Conservation (phyloP, 2,329 filamentous ascomycete species). For the Colletotrichum sp. region DNA sequence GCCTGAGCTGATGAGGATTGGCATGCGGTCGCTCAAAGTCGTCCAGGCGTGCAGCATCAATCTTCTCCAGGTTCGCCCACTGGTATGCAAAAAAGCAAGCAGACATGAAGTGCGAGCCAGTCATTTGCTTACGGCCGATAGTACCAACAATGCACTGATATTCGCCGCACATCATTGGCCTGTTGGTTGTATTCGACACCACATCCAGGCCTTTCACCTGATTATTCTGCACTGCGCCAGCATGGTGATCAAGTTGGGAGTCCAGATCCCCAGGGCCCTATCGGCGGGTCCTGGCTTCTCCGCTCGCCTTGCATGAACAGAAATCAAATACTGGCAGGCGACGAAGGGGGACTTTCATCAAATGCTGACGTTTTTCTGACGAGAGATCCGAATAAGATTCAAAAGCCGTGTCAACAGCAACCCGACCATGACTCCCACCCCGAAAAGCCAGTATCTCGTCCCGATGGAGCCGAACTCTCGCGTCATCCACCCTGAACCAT, state of each 20-base stretch:
- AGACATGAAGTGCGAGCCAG: neutral
- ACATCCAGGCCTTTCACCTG: neutral
- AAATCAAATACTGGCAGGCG: neutral
- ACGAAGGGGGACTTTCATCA: neutral
- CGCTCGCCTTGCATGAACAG: neutral
- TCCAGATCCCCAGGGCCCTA: neutral
- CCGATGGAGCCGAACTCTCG: neutral
- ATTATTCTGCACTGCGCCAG: neutral
- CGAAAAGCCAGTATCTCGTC: neutral
- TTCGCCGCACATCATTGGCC: neutral
- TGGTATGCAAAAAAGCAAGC: neutral
- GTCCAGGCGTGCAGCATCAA: neutral
- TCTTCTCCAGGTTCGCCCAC: neutral
- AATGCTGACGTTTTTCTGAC: accelerated
- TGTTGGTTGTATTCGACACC: neutral
- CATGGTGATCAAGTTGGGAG: neutral
- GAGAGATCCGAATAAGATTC: neutral
- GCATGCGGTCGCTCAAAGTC: neutral
- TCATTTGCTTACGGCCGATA: neutral
- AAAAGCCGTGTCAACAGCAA: neutral
- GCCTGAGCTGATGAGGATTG: neutral
- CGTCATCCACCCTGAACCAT: neutral
- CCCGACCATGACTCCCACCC: accelerated
- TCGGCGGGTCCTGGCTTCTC: neutral
- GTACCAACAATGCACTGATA: neutral